A percentile compares a stretch with the other conserved stretches of the same genome.
Conservation (phyloP, 106 monocot species). For the Dendrobium nobile region DNA sequence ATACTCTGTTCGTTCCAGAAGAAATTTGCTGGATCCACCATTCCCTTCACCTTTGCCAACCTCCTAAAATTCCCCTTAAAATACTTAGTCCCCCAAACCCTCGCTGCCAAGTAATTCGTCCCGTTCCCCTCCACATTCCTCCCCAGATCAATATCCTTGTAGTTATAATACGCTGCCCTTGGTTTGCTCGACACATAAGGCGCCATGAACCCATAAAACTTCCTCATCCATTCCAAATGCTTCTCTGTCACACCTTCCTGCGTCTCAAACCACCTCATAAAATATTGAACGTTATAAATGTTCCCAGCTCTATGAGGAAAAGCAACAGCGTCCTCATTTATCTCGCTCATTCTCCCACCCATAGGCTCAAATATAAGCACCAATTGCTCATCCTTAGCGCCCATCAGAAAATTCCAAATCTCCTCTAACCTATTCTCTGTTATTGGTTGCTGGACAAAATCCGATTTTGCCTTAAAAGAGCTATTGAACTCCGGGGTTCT, state of each 20-base stretch:
- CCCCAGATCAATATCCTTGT: conserved; percentile 14
- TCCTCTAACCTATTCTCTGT: not conserved
- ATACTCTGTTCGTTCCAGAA: conserved; percentile 30
- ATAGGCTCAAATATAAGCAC: conserved; percentile 5
- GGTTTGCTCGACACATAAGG: conserved; percentile 13
- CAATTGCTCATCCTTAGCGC: not conserved
- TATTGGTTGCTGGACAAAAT: conserved; percentile 12
- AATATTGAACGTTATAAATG: conserved; percentile 9
- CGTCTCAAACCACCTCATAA: conserved; percentile 5
- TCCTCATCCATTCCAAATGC: conserved; percentile 17
- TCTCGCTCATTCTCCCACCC: conserved; percentile 14
- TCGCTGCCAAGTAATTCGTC: not conserved
- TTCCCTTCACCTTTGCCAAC: conserved; percentile 14
- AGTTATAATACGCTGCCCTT: conserved; percentile 13
- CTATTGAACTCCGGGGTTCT: not conserved
- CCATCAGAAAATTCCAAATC: conserved; percentile 11
- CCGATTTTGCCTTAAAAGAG: conserved; percentile 17
- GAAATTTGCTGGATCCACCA: conserved; percentile 25
- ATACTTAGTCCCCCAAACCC: conserved; percentile 11
- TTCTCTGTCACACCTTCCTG: not conserved
- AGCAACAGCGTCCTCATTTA: not conserved
- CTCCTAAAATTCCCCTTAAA: conserved; percentile 14
- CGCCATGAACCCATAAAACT: not conserved
- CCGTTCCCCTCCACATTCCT: not conserved
- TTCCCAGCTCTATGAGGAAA: conserved; percentile 16